Evolutionary conservation across 2,329 filamentous ascomycete species (phyloP), one percentile per base, ranked within the genome.

Genomic region (Exophiala viscosa): DNA sequence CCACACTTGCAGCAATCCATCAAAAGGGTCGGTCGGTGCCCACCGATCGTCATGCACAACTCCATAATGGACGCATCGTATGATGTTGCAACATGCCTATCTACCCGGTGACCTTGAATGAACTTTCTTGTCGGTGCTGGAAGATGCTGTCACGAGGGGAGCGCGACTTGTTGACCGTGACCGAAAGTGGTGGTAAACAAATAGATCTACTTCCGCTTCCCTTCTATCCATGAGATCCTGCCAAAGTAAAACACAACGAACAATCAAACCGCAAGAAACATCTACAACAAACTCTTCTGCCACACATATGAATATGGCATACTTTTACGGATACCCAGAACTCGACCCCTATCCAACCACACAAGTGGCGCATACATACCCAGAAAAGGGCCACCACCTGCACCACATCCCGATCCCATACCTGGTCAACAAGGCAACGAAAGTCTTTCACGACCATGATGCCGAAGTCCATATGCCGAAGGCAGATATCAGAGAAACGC

Each of bases 401-500:
- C 56, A 47, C 44, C 56, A 59, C 48, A 15, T 59, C 3, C 50
- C 56, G 0, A 39, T 59, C n/a, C 50, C 53, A 1, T 59, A 51
- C 40, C 10, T 59, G 17, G 56, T 45, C 44, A 53, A 59, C 53
- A 59, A 56, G 33, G 52, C 41, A 34, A 42, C 52, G 53, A 44
- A 34, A 11, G 40, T 50, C 33, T 36, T 59, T 18, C 56, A 59
- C 50, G 53, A 59, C 56, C 50, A 50, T 18, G 56, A 59, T 41
- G 34, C 44, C 2, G 56, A 59, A 28, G 39, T 55, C 28, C 56
- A 59, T 40, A 44, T 54, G 31, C 52, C 56, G 15, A 52, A 45
- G 41, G 48, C 53, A 40, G 59, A 62, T 31, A 43, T 62, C 10
- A 55, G 60, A 41, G 60, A 62, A 39, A 56, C 59, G 10, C 33